Percentiles rank a stretch among this genome's conserved stretches.
These are phyloP conservation scores for Amanita subjunquillea DNA, from an alignment of 768 basidiomycete species.

Conservation along the genomic window DNA sequence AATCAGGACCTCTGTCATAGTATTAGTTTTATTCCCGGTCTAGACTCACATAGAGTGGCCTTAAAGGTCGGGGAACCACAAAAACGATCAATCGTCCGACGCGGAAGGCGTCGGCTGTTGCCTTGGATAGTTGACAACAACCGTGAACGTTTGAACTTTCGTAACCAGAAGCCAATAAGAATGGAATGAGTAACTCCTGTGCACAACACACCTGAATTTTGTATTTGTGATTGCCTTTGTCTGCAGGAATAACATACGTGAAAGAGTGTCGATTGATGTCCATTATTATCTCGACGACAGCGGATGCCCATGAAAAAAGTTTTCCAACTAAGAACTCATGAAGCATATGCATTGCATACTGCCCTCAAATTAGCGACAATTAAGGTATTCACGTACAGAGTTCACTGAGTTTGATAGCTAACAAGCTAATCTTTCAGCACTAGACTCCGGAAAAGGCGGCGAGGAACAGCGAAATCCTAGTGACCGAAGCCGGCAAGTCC, in stretches of 20 bases:
- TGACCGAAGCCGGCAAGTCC: conserved; percentile 2
- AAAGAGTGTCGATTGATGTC: not conserved
- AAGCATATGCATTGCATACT: not conserved
- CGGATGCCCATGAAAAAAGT: not conserved
- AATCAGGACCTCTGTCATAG: not conserved
- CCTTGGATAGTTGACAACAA: not conserved
- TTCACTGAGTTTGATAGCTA: not conserved
- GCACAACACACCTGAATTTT: not conserved
- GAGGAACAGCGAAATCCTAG: not conserved
- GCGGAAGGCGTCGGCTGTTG: conserved; percentile 1
- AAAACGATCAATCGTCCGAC: not conserved
- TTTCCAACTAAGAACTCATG: not conserved
- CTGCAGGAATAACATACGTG: not conserved
- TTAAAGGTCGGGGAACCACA: not conserved
- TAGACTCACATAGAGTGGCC: not conserved
- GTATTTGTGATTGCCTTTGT: not conserved
- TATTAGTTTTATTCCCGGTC: not conserved
- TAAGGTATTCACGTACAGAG: not conserved
- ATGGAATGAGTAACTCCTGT: not conserved
- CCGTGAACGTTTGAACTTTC: not conserved
- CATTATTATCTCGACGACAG: not conserved
- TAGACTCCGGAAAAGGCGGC: conserved; percentile 4
- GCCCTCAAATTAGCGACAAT: not conserved
- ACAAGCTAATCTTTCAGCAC: not conserved
- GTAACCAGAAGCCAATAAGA: not conserved